Evolutionary conservation across 495 filamentous ascomycete genomes (phyloP).

Genomic region (Sphaerosporella brunnea): DNA sequence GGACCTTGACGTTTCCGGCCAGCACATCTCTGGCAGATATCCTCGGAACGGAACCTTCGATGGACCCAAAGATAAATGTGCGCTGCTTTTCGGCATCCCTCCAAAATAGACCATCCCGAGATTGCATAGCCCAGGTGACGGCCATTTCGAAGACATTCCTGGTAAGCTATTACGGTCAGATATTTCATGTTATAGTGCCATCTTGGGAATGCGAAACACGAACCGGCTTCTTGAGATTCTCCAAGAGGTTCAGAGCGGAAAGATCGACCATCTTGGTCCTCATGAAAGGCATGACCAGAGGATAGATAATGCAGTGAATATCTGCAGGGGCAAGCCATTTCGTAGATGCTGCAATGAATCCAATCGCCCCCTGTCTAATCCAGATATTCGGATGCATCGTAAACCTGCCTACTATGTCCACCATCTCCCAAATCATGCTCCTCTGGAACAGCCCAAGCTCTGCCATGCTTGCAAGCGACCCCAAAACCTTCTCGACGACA

Average conservation of each 20-base stretch:
- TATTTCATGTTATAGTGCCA: too few relatives aligned
- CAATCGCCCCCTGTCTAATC: constrained; percentile 55
- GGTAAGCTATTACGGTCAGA: constrained; percentile 31
- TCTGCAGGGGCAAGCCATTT: constrained; percentile 68
- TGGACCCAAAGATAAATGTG: constrained; percentile 45
- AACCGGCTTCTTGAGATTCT: constrained; percentile 59
- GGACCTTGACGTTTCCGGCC: constrained; percentile 22
- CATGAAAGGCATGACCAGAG: constrained; percentile 65
- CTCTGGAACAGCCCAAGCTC: constrained; percentile 72
- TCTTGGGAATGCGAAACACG: too few relatives aligned
- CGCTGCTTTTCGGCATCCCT: constrained; percentile 47
- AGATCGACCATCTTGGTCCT: constrained; percentile 47
- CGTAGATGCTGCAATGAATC: constrained; percentile 60
- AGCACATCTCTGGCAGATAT: constrained; percentile 14
- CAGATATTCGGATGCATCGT: constrained; percentile 86
- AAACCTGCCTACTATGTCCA: constrained; percentile 31
- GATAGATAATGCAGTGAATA: constrained; percentile 60
- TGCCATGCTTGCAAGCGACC: constrained; percentile 78
- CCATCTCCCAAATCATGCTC: constrained; percentile 68
- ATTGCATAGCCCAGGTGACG: constrained; percentile 66
- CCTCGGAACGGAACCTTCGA: constrained; percentile 31
- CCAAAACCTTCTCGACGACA: constrained; percentile 77
- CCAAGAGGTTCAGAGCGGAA: constrained; percentile 56
- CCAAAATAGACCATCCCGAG: constrained; percentile 73
- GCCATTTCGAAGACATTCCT: constrained; percentile 68